Base-by-base conservation (phyloP, 495 filamentous ascomycete genomes). In the Hypoxylon intermedium region DNA sequence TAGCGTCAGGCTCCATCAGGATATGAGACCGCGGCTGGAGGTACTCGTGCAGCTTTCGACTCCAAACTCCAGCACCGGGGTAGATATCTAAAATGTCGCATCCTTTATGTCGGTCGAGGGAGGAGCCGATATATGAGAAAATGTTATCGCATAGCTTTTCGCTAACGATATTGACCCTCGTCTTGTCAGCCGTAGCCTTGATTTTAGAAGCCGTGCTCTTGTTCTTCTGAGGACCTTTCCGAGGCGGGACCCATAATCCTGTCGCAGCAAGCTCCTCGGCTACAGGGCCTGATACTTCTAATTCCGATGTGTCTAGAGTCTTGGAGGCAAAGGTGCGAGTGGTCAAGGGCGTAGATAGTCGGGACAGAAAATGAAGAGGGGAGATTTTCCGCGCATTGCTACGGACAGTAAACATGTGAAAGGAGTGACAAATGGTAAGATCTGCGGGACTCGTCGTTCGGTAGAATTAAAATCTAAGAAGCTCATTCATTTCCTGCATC, bases 81-180 rank as follows among this genome's bases (percentile, higher is more conserved):
- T 90, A 89, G 33, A 96, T 75, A 67, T 98, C 93, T 60, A 98
- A 76, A 47, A 98, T 81, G 58, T 92, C 90, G 65, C 91, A 85
- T 45, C 88, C 87, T 11, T 74, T 67, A 67, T 91, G 84, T 45
- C 80, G 79, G 16, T 72, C 69, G 19, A 96, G 82, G 9, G 81
- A 84, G 13, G 63, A 34, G 7, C 66, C 67, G 16, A 79, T 55
- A 41, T 77, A 76, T 0, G 67, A 56, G 46, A 79, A 15, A 18
- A 77, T 63, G 34, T 80, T 73, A 46, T 79, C 82, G 63, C 87
- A 87, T 51, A 92, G 74, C 15, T 74, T 41, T 16, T 85, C 78
- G 73, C 78, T 83, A 44, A 86, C 78, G 51, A 91, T 72, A 43
- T 86, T 77, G 41, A 82, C 64, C 30, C 79, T 70, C n/a, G 53